These are phyloP conservation scores for Aspergillus arachidicola DNA, from an alignment of 2,329 filamentous ascomycete species.

Conservation along the genomic window DNA sequence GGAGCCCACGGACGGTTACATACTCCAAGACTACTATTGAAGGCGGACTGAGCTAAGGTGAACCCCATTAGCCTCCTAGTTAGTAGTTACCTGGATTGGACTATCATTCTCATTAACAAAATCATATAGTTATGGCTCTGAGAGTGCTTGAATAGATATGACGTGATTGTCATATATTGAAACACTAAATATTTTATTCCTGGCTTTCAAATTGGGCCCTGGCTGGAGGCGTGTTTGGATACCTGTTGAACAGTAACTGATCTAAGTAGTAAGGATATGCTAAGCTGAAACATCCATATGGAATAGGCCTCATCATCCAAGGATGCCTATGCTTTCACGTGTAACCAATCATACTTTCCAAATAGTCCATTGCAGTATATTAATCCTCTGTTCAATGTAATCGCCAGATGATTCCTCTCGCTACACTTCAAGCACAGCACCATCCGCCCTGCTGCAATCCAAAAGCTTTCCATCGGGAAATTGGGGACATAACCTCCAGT, in stretches of 20 bases:
- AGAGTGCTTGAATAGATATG: no score
- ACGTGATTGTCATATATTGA: no score
- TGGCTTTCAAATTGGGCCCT: rapidly evolving
- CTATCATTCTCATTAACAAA: no score
- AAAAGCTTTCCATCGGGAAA: background rate
- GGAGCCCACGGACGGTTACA: no score
- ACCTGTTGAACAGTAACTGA: background rate
- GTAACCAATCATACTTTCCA: background rate
- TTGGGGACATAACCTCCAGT: no score
- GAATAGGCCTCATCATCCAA: no score
- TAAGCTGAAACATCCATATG: background rate
- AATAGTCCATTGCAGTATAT: background rate
- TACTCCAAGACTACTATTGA: no score
- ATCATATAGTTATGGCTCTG: no score
- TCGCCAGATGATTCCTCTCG: rapidly evolving
- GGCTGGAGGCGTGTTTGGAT: background rate
- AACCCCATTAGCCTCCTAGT: no score
- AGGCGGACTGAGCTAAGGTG: no score
- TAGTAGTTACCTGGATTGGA: no score
- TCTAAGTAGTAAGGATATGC: background rate
- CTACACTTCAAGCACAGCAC: background rate
- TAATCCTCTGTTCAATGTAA: background rate
- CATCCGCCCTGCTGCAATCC: background rate
- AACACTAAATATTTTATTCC: background rate
- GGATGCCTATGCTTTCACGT: background rate